These are phyloP conservation scores for Plantago coronopus DNA, from an alignment of 305 asterid genomes.

Conservation along the genomic window DNA sequence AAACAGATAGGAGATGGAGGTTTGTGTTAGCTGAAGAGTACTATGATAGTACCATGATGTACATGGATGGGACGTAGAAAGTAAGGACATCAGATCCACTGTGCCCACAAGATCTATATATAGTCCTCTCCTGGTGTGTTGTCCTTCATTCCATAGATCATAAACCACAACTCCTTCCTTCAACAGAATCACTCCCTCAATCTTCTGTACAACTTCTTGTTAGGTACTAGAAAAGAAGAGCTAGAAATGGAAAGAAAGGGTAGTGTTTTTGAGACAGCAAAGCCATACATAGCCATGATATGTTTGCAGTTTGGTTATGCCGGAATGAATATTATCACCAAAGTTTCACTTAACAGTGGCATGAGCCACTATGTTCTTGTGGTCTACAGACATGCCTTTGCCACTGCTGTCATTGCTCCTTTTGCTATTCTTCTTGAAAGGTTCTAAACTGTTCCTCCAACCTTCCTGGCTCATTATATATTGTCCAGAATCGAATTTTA, in stretches of 20 bases:
- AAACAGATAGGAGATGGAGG: no score
- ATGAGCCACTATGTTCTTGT: conserved; percentile 68
- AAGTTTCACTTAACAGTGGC: conserved; percentile 53
- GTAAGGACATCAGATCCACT: no score
- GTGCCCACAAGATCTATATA: conserved; percentile 26
- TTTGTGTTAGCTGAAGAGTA: no score
- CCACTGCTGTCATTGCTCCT: conserved; percentile 57
- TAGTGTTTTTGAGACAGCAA: conserved; percentile 33
- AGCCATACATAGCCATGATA: conserved; percentile 57
- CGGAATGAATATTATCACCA: conserved; percentile 59
- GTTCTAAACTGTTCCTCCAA: conserved; percentile 24
- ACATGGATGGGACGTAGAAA: no score
- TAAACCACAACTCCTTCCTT: conserved; percentile 29
- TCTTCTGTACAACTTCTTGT: background rate
- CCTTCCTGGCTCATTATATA: background rate
- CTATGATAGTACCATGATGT: no score
- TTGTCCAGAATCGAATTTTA: background rate
- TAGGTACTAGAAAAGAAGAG: background rate
- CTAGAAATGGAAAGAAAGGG: conserved; percentile 41
- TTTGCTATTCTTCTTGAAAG: conserved; percentile 68
- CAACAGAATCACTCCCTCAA: background rate
- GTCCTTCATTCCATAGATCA: conserved; percentile 31
- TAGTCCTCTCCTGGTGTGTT: conserved; percentile 6
- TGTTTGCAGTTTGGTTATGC: conserved; percentile 61
- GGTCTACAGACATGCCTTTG: conserved; percentile 61